Evolutionary conservation across 129 eudicot species (phyloP), one percentile per base, ranked within the genome.

Genomic region (Kitagawia praeruptora): DNA sequence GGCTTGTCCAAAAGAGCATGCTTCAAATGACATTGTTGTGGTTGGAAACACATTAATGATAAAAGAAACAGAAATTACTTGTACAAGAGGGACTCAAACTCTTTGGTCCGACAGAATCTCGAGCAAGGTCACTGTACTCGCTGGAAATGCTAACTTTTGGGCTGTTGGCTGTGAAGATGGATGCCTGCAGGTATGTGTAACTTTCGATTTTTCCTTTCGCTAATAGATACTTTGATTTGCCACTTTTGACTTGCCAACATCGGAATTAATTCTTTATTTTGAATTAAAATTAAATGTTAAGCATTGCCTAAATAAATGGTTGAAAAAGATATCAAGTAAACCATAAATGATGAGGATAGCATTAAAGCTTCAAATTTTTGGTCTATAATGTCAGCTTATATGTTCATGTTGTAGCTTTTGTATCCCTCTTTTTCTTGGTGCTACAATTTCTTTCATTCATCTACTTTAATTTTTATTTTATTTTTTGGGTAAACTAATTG

Each of bases 151-250:
- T 27, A 96, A 92, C 88, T 96, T 96, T 79, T 96, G 99, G 99
- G 98, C 97, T 56, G 98, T 89, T 67, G 99, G 99, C 13, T 89
- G 96, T 86, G 99, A 96, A 81, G 98, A 96, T 83, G 99, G 99
- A 46, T 85, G 89, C 58, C 85, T 96, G 44, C 99, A 96, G 99
- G 99, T 96, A 82, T 81, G 81, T 81, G 6, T 18, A 5, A 53
- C 3, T 12, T 61, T n/a, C 12, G 2, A 2, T 8, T n/a, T 14
- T 44, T 77, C 51, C 12, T 74, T 7, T n/a, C 28, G 6, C 58
- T 41, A 0, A 63, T 23, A 38, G 71, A 66, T 67, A 31, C 10
- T 61, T 61, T 25, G 69, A 25, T 27, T 58, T 23, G 16, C 39
- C 40, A 46, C 49, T 46, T 61, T 61, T 61, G 37, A 61, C 31